A percentile compares a stretch with the other conserved stretches of the same genome.
Conservation (phyloP, 768 basidiomycete species). For the Mycena galericulata region DNA sequence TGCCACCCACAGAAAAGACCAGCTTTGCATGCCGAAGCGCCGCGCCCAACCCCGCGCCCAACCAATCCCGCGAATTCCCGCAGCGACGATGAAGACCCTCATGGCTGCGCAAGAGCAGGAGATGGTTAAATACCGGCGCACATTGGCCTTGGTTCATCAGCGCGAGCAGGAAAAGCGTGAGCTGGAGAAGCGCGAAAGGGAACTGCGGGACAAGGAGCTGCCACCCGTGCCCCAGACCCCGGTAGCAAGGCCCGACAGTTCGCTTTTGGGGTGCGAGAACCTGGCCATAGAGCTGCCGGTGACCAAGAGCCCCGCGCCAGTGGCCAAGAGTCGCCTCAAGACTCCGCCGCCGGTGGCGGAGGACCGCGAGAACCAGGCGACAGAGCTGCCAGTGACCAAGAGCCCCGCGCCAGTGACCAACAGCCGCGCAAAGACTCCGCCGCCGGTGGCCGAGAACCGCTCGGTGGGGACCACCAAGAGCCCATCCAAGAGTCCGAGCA, state of each 20-base stretch:
- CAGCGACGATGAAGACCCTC: neutral
- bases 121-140: neutral
- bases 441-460: no score
- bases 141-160: neutral
- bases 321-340: neutral
- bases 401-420: neutral
- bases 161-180: neutral
- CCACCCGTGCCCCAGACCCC: no score
- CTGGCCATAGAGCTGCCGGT: neutral
- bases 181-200: neutral
- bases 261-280: no score
- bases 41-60: neutral
- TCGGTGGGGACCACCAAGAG: no score
- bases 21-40: neutral
- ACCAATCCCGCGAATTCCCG: neutral
- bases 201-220: no score
- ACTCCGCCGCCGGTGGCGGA: no score
- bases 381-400: neutral
- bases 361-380: no score
- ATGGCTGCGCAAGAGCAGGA: constrained; percentile 2
- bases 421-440: no score
- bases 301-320: neutral
- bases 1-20: neutral
- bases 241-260: no score
- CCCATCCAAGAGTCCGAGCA: no score